Evolutionary conservation across 306 rosid species (phyloP).

Genomic region (Astragalus membranaceus): DNA sequence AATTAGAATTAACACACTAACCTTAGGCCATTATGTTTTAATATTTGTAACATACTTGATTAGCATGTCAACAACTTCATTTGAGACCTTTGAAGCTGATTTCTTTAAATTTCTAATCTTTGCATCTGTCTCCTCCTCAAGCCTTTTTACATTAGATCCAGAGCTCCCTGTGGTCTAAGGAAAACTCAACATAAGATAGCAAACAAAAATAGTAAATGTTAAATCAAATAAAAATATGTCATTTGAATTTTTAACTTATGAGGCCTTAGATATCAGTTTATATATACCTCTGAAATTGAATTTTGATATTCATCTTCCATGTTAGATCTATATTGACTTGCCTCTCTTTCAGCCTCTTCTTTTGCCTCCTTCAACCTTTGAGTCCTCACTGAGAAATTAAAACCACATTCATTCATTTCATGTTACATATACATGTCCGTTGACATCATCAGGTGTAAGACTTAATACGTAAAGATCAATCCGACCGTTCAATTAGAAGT

Average conservation of each 20-base stretch:
- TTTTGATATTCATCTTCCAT: conserved; percentile 68
- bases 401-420: background rate
- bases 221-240: background rate
- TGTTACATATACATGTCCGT: background rate
- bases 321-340: conserved; percentile 40
- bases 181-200: background rate
- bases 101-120: conserved; percentile 45
- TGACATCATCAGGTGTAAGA: too few species aligned
- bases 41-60: conserved; percentile 48
- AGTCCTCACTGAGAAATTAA: conserved; percentile 42
- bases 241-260: background rate
- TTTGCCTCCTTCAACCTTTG: conserved; percentile 68
- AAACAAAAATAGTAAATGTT: background rate
- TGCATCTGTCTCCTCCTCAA: conserved; percentile 58
- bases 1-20: conserved; percentile 12
- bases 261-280: background rate
- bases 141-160: conserved; percentile 53
- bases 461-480: too few species aligned
- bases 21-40: conserved; percentile 31
- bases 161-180: conserved; percentile 53
- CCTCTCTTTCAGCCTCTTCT: conserved; percentile 68
- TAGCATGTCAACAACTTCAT: conserved; percentile 57
- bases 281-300: conserved; percentile 48
- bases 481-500: too few species aligned
- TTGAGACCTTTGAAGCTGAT: conserved; percentile 38